Evolutionary conservation across 345 rosid species (phyloP).

Genomic region (Draba incana): DNA sequence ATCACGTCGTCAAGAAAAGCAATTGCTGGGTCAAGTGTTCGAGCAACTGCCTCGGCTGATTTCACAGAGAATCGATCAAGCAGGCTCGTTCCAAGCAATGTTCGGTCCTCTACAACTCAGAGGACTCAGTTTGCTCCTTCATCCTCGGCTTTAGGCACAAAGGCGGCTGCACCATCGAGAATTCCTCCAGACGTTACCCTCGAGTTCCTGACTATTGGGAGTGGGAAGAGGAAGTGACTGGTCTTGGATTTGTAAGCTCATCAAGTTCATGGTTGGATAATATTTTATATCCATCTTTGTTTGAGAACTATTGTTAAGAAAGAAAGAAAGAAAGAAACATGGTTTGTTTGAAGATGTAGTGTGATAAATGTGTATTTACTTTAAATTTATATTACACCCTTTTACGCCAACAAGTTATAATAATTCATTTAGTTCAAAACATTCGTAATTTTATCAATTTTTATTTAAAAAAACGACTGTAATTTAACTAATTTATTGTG

Average conservation of each 20-base stretch:
- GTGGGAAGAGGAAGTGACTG: conserved; percentile 38
- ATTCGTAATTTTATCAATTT: too few relatives aligned
- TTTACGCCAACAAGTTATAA: too few relatives aligned
- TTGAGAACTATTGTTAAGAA: conserved; percentile 10
- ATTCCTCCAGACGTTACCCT: conserved; percentile 69
- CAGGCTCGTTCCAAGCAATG: conserved; percentile 62
- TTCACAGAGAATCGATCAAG: conserved; percentile 61
- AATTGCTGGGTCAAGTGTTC: conserved; percentile 54
- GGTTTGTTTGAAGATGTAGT: conserved; percentile 17
- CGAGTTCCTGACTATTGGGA: conserved; percentile 73
- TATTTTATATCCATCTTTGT: conserved; percentile 11
- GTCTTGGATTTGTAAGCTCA: neutral
- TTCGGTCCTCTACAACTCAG: conserved; percentile 64
- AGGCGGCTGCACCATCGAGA: conserved; percentile 49
- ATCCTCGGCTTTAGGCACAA: conserved; percentile 59
- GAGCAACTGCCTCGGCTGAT: conserved; percentile 77
- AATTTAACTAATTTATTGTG: too few relatives aligned
- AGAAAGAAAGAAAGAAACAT: conserved; percentile 3
- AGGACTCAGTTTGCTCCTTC: conserved; percentile 66
- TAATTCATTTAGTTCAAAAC: too few relatives aligned
- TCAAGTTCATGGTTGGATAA: neutral
- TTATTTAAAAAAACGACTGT: too few relatives aligned
- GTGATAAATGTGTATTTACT: conserved; percentile 3
- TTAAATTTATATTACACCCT: neutral
- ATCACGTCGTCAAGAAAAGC: conserved; percentile 70